A percentile compares a stretch with the other conserved stretches of the same genome.
These are phyloP conservation scores for Helianthus tuberosus DNA, from an alignment of 129 eudicot species.

Conservation along the genomic window DNA sequence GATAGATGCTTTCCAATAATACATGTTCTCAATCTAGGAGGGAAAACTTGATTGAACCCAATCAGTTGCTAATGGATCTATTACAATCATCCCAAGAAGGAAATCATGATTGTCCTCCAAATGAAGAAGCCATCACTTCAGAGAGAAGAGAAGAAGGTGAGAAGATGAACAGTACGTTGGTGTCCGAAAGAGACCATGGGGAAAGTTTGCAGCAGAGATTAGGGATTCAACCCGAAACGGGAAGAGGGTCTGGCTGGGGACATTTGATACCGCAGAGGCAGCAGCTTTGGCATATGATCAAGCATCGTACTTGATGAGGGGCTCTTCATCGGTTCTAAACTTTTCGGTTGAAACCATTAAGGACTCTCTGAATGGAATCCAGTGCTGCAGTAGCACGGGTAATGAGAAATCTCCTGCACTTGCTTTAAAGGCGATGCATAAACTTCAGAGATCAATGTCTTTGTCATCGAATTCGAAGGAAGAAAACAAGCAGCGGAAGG, in stretches of 20 bases:
- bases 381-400: constrained; percentile 2
- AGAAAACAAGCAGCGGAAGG: constrained; percentile 18
- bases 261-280: constrained; percentile 51
- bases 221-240: constrained; percentile 59
- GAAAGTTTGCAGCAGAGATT: constrained; percentile 60
- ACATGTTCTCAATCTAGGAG: not conserved
- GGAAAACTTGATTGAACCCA: not conserved
- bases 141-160: constrained; percentile 20
- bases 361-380: constrained; percentile 37
- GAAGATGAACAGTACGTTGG: constrained; percentile 44
- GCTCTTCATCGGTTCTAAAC: constrained; percentile 41
- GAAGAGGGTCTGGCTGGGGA: constrained; percentile 57
- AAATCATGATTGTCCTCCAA: not conserved
- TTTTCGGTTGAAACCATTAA: constrained; percentile 37
- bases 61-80: not conserved
- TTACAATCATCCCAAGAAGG: not conserved
- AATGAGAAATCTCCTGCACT: constrained; percentile 42
- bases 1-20: not conserved
- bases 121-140: not conserved
- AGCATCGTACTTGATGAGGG: constrained; percentile 49
- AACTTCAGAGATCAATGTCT: constrained; percentile 23
- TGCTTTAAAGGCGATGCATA: constrained; percentile 49
- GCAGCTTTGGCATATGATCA: constrained; percentile 65
- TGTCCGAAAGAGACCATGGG: constrained; percentile 55
- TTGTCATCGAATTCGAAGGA: constrained; percentile 5